These are phyloP conservation scores for Nymphaea thermarum DNA, from an alignment of 164 flowering plant species.

Conservation along the genomic window DNA sequence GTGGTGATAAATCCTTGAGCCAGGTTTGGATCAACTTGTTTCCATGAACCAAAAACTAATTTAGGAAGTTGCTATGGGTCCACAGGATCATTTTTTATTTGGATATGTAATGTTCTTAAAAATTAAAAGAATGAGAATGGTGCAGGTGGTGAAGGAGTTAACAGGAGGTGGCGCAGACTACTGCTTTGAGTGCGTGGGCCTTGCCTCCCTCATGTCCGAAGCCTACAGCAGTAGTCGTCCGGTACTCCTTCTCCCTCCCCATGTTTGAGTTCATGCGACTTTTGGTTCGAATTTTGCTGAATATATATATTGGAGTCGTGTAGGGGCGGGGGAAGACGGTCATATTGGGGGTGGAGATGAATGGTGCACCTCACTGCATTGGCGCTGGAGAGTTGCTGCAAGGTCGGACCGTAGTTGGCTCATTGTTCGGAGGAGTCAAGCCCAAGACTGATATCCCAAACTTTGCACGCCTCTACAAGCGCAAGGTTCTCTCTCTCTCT, in stretches of 20 bases:
- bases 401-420: constrained; percentile 42
- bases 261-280: neutral
- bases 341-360: constrained; percentile 54
- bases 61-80: neutral
- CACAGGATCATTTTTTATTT: too few species aligned
- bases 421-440: constrained; percentile 56
- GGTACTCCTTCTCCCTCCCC: constrained; percentile 10
- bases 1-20: constrained; percentile 21
- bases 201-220: constrained; percentile 44
- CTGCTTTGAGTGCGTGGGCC: constrained; percentile 71
- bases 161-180: constrained; percentile 77
- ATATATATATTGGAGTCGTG: neutral
- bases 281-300: neutral
- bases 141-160: constrained; percentile 49
- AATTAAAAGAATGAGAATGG: neutral
- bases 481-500: constrained; percentile 28
- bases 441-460: constrained; percentile 51
- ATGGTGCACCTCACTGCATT: constrained; percentile 27
- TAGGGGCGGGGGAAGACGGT: constrained; percentile 72
- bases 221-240: constrained; percentile 37
- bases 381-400: constrained; percentile 21
- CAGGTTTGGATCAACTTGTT: constrained; percentile 22
- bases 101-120: neutral
- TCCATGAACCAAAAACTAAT: neutral
- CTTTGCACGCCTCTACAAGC: constrained; percentile 29